phyloP scores from a whole-genome alignment of 192 early-diverging fungal genomes.

The Pilaira anomala region DNA sequence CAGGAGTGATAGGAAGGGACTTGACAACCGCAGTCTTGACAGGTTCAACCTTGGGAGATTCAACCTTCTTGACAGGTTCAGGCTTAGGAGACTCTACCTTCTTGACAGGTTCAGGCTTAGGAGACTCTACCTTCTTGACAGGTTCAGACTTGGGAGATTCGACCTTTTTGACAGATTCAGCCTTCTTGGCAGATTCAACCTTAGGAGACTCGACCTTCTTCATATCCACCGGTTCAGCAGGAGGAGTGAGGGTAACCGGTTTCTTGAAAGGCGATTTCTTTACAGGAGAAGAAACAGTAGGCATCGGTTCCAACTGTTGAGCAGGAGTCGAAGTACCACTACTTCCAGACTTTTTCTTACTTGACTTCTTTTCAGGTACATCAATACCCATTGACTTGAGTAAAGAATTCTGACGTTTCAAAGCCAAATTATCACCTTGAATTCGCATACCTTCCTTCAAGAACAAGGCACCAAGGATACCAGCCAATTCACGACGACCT shows the following conservation, averaged over 20 bases:
- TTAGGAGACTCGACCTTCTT: no score
- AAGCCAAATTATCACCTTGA: conserved; percentile 53
- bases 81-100: no score
- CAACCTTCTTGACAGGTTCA: no score
- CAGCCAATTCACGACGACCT: conserved; percentile 67
- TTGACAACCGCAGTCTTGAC: no score
- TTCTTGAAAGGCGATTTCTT: background rate
- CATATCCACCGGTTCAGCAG: background rate
- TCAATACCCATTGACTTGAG: conserved; percentile 48
- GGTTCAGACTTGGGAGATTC: no score
- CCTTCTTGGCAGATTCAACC: background rate
- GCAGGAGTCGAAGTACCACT: background rate
- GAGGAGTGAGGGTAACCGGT: background rate
- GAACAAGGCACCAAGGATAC: conserved; percentile 68
- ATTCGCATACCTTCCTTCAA: conserved; percentile 73
- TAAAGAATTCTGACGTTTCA: conserved; percentile 50
- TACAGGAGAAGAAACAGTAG: background rate
- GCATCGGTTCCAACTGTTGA: no score
- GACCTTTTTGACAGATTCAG: background rate
- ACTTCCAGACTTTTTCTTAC: conserved; percentile 13
- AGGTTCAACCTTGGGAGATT: no score
- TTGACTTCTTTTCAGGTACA: conserved; percentile 22
- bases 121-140: no score
- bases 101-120: no score
- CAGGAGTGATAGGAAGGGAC: no score